A percentile compares a stretch with the other conserved stretches of the same genome.
Evolutionary conservation across 331 rosid species (phyloP).

Genomic region (Pyracantha coccinea): DNA sequence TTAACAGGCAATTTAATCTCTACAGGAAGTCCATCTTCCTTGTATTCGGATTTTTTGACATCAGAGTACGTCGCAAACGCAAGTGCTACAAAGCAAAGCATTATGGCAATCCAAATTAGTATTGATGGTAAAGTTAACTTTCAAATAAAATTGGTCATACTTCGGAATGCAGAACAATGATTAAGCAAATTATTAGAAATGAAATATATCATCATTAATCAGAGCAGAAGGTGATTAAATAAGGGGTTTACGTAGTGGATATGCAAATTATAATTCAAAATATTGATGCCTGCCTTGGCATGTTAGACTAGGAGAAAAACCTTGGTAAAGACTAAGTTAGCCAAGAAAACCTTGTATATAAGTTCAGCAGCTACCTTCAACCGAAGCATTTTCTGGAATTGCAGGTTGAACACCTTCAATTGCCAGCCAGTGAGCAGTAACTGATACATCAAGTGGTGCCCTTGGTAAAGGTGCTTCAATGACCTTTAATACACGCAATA

Average conservation of each 20-base stretch:
- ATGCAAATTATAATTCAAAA: not conserved
- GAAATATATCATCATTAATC: slow-evolving; percentile 9
- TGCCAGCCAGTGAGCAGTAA: slow-evolving; percentile 78
- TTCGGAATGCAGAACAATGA: not conserved
- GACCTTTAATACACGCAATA: slow-evolving; percentile 38
- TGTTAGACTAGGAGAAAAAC: not conserved
- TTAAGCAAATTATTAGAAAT: not conserved
- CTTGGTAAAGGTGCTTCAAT: slow-evolving; percentile 69
- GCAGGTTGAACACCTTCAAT: slow-evolving; percentile 96
- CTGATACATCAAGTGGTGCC: slow-evolving; percentile 62
- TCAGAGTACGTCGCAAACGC: slow-evolving; percentile 52
- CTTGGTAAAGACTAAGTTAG: slow-evolving; percentile 4
- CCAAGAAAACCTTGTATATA: slow-evolving; percentile 1
- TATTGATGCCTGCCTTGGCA: not conserved
- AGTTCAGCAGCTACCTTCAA: slow-evolving; percentile 49
- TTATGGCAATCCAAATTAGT: slow-evolving; percentile 9
- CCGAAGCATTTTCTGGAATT: slow-evolving; percentile 65
- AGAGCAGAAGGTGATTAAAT: not conserved
- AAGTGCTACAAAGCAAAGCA: slow-evolving; percentile 23
- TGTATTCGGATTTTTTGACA: slow-evolving; percentile 53
- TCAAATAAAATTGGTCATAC: not conserved
- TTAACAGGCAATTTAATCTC: slow-evolving; percentile 70
- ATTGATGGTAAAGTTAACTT: slow-evolving; percentile 1
- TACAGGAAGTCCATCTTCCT: slow-evolving; percentile 62
- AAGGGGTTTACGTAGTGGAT: not conserved